A percentile compares a stretch with the other conserved stretches of the same genome.
phyloP scores from a whole-genome alignment of 352 stramenopile genomes.

The Phytophthora idaei region DNA sequence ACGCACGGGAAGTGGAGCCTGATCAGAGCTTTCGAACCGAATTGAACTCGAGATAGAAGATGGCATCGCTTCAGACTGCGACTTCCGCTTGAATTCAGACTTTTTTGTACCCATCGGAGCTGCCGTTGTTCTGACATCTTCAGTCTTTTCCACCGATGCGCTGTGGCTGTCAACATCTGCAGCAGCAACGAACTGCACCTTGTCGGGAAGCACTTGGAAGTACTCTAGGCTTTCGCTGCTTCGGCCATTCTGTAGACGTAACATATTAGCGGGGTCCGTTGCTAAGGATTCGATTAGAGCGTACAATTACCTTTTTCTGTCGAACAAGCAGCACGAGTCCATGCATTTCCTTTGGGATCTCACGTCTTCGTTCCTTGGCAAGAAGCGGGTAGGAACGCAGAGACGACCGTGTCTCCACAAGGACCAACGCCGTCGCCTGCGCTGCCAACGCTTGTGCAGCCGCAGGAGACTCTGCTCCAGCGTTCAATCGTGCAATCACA shows the following conservation, averaged over 20 bases:
- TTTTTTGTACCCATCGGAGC: neutral
- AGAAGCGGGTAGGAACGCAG: constrained; percentile 62
- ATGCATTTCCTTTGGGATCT: constrained; percentile 66
- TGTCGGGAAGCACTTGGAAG: constrained; percentile 46
- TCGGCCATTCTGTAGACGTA: constrained; percentile 56
- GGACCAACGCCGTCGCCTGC: constrained; percentile 52
- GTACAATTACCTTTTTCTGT: constrained; percentile 60
- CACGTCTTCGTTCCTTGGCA: constrained; percentile 59
- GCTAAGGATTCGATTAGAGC: neutral
- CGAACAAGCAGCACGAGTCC: constrained; percentile 63
- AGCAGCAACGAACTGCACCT: constrained; percentile 33
- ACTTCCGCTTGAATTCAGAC: constrained; percentile 11
- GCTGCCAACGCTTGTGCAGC: constrained; percentile 36
- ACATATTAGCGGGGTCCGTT: constrained; percentile 7
- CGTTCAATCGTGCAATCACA: constrained; percentile 56
- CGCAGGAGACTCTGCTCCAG: constrained; percentile 27
- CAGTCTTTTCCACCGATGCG: neutral
- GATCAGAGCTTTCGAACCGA: constrained; percentile 1
- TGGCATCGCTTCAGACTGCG: constrained; percentile 5
- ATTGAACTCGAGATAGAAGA: neutral
- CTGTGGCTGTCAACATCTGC: constrained; percentile 4
- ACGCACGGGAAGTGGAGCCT: constrained; percentile 49
- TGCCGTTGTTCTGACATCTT: constrained; percentile 3
- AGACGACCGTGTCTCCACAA: constrained; percentile 65
- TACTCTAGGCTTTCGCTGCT: constrained; percentile 73